Evolutionary conservation across 2,329 filamentous ascomycete species (phyloP).

Genomic region (Apiospora sp.): DNA sequence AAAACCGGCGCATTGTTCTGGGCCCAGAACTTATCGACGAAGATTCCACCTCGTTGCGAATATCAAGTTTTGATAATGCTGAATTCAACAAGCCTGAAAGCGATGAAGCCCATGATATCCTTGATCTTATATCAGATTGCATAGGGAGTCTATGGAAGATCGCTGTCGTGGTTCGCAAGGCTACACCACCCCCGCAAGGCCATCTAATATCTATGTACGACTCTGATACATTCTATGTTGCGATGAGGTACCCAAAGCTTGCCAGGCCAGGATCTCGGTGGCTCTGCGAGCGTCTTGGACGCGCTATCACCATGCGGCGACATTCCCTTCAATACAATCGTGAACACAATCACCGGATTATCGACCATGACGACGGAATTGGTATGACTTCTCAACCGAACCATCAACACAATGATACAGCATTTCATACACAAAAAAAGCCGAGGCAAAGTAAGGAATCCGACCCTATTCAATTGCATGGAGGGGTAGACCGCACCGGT

Average conservation of each 20-base stretch:
- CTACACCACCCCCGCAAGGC: too few relatives aligned
- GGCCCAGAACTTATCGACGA: background rate
- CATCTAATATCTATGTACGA: too few relatives aligned
- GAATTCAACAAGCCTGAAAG: background rate
- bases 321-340: conserved; percentile 25
- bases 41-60: background rate
- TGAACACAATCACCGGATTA: conserved; percentile 16
- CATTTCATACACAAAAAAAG: too few relatives aligned
- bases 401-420: too few relatives aligned
- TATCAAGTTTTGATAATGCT: background rate
- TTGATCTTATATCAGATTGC: conserved; percentile 22
- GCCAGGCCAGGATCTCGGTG: background rate
- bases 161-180: conserved; percentile 21
- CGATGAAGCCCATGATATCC: conserved; percentile 21
- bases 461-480: too few relatives aligned
- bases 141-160: conserved; percentile 22
- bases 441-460: too few relatives aligned
- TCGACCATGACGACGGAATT: background rate
- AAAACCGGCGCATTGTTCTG: background rate
- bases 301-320: conserved; percentile 28
- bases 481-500: too few relatives aligned
- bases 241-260: conserved; percentile 26
- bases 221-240: conserved; percentile 29
- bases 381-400: too few relatives aligned
- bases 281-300: conserved; percentile 24